Conservation (phyloP, 805 yeast genomes). For the Candida gorgasii region DNA sequence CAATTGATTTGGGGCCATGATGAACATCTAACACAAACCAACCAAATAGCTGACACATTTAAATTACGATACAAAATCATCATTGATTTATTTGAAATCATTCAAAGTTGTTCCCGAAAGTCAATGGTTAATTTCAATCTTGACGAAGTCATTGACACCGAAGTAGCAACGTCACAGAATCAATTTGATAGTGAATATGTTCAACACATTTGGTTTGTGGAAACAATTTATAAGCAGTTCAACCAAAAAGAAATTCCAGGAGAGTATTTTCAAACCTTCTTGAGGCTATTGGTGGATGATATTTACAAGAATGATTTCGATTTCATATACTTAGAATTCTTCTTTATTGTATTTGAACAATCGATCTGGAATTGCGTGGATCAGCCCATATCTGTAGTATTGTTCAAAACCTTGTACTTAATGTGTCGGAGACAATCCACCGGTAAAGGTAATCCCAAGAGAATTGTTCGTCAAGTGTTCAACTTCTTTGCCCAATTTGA, state of each 20-base stretch:
- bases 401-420: neutral
- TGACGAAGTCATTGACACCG: neutral
- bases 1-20: constrained; percentile 15
- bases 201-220: neutral
- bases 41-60: constrained; percentile 1
- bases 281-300: neutral
- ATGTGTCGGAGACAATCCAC: neutral
- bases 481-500: neutral
- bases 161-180: too few species aligned
- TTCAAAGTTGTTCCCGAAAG: neutral
- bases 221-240: neutral
- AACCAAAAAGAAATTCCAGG: neutral
- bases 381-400: too few species aligned
- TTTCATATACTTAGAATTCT: neutral
- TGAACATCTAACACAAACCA: neutral
- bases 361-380: too few species aligned
- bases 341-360: neutral
- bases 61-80: constrained; percentile 2
- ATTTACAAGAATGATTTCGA: neutral
- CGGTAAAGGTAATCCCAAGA: neutral
- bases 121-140: neutral
- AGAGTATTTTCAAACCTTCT: neutral
- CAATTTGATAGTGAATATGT: neutral
- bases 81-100: neutral
- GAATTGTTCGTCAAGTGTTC: neutral